Conservation (phyloP, 768 basidiomycete species). For the Chalciporus sphaerocephalus region DNA sequence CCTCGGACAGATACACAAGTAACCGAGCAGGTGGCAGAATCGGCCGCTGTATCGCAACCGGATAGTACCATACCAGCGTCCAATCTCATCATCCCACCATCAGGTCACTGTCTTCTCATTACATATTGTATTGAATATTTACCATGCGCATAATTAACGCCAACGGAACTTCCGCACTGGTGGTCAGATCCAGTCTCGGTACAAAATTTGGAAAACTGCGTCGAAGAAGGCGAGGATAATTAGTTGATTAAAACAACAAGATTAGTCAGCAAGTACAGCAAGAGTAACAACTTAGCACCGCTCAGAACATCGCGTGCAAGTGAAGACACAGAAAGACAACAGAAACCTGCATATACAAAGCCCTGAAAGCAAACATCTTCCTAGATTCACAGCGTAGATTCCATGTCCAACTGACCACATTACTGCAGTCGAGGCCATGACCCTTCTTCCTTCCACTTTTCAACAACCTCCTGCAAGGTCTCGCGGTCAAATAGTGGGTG, state of each 20-base stretch:
- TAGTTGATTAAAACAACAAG: slow-evolving; percentile 23
- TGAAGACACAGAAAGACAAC: slow-evolving; percentile 5
- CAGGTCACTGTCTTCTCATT: no score
- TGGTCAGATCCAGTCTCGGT: no score
- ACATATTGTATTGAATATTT: background rate
- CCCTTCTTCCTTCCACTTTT: slow-evolving; percentile 77
- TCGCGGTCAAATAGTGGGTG: slow-evolving; percentile 60
- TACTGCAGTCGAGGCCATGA: slow-evolving; percentile 27
- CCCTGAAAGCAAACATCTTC: slow-evolving; percentile 15
- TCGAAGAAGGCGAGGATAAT: slow-evolving; percentile 1
- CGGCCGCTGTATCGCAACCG: background rate
- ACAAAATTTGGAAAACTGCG: no score
- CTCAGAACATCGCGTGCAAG: slow-evolving; percentile 14
- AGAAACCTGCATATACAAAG: slow-evolving; percentile 13
- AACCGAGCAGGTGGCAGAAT: no score
- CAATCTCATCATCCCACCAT: background rate
- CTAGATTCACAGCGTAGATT: slow-evolving; percentile 10
- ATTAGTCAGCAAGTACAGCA: slow-evolving; percentile 29
- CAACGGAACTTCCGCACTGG: no score
- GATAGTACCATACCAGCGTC: no score
- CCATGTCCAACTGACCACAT: background rate
- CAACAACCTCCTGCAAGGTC: slow-evolving; percentile 63
- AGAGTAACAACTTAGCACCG: slow-evolving; percentile 9
- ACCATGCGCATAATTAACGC: background rate
- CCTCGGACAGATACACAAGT: background rate